phyloP scores from a whole-genome alignment of 495 filamentous ascomycete species.

The Podospora comata region DNA sequence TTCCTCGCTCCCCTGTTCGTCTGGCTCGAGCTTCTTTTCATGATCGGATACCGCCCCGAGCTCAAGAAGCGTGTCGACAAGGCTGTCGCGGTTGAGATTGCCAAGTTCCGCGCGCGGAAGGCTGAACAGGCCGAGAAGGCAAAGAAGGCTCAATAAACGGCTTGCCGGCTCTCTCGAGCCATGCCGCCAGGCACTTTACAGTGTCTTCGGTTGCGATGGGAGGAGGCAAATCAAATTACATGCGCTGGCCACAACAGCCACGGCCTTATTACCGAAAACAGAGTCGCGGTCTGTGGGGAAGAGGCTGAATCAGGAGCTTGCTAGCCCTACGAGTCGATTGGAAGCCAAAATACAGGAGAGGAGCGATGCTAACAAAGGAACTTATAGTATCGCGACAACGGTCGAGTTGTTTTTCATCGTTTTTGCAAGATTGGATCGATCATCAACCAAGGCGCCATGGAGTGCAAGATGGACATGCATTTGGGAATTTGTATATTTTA shows the following conservation, averaged over 20 bases:
- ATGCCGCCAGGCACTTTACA: neutral
- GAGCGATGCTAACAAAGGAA: neutral
- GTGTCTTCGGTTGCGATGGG: neutral
- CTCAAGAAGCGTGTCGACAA: slow-evolving; percentile 75
- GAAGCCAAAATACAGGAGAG: neutral
- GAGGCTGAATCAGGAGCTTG: neutral
- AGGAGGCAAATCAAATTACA: neutral
- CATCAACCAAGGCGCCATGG: neutral
- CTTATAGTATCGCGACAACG: neutral
- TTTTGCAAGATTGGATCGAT: neutral
- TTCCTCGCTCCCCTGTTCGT: slow-evolving; percentile 98
- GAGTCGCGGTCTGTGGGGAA: neutral
- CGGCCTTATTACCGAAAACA: neutral
- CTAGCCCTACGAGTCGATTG: neutral
- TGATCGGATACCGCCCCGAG: slow-evolving; percentile 83
- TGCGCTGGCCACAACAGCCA: neutral
- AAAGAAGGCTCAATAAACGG: slow-evolving; percentile 17
- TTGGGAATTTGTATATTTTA: neutral
- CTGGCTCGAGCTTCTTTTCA: slow-evolving; percentile 93
- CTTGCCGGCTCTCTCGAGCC: neutral
- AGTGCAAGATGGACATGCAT: neutral
- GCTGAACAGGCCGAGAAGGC: slow-evolving; percentile 28
- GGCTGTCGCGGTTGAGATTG: slow-evolving; percentile 65
- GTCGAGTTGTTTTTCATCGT: neutral
- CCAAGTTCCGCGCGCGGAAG: slow-evolving; percentile 53